Evolutionary conservation across 768 basidiomycete genomes (phyloP).

Genomic region (Omphalotus guepiniiformis): DNA sequence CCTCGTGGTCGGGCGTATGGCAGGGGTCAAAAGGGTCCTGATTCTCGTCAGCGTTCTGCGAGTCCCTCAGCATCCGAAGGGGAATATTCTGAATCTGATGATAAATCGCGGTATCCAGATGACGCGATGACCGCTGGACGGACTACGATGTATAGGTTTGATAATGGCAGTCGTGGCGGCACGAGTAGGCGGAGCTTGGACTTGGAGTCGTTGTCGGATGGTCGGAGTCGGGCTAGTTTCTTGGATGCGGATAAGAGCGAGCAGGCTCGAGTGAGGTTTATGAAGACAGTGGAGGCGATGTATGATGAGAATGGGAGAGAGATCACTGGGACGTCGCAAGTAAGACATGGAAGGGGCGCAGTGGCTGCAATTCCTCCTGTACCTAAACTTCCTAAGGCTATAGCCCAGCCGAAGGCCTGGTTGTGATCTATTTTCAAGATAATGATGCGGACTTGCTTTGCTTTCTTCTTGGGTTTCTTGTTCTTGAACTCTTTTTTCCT

Average conservation of each 20-base stretch:
- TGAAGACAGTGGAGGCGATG: constrained; percentile 50
- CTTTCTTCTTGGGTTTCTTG: too few relatives aligned
- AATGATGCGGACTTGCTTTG: too few relatives aligned
- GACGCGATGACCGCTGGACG: constrained; percentile 21
- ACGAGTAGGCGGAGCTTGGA: constrained; percentile 10
- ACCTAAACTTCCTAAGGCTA: constrained; percentile 35
- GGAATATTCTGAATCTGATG: constrained; percentile 18
- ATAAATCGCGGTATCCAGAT: constrained; percentile 21
- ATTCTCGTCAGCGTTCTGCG: constrained; percentile 6
- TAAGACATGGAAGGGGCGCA: constrained; percentile 15
- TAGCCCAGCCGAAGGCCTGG: too few relatives aligned
- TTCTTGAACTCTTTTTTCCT: too few relatives aligned
- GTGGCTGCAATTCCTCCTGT: constrained; percentile 35
- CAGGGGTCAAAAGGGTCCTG: constrained; percentile 10
- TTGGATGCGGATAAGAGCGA: constrained; percentile 51
- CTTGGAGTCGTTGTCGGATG: constrained; percentile 25
- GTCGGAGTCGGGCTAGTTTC: constrained; percentile 46
- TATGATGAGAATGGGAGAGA: constrained; percentile 36
- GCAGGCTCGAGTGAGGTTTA: constrained; percentile 43
- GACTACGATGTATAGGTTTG: constrained; percentile 21
- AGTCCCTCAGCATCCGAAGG: constrained; percentile 14
- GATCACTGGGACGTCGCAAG: constrained; percentile 17
- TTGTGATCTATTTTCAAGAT: too few relatives aligned
- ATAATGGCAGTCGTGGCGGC: constrained; percentile 16
- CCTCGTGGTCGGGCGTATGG: constrained; percentile 10